phyloP scores from a whole-genome alignment of 2,329 filamentous ascomycete genomes.

The Phaeosphaeria sp. region DNA sequence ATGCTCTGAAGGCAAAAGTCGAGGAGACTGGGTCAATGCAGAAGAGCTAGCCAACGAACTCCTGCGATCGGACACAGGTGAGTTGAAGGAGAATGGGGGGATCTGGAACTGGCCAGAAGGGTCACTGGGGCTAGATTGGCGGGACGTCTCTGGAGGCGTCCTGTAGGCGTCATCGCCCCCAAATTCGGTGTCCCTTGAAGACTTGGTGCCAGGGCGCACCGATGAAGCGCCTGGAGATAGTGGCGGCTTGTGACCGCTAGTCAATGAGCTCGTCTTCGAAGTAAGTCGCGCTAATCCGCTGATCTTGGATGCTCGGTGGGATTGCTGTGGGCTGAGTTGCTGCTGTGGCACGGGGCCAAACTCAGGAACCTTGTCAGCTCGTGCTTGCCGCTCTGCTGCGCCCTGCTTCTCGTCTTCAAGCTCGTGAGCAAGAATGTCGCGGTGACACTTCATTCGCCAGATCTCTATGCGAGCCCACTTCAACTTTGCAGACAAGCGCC shows the following conservation, averaged over 20 bases:
- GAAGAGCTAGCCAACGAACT: slow-evolving; percentile 43
- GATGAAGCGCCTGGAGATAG: slow-evolving; percentile 37
- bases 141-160: slow-evolving; percentile 54
- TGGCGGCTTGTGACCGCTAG: slow-evolving; percentile 38
- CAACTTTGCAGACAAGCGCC: slow-evolving; percentile 82
- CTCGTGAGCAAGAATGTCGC: slow-evolving; percentile 85
- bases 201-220: slow-evolving; percentile 44
- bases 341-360: slow-evolving; percentile 23
- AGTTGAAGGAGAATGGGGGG: slow-evolving; percentile 43
- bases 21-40: slow-evolving; percentile 43
- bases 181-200: slow-evolving; percentile 47
- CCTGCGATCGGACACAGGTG: slow-evolving; percentile 37
- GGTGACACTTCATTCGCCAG: slow-evolving; percentile 89
- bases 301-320: slow-evolving; percentile 36
- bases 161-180: slow-evolving; percentile 51
- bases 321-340: slow-evolving; percentile 35
- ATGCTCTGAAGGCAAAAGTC: slow-evolving; percentile 39
- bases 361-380: slow-evolving; percentile 33
- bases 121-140: slow-evolving; percentile 44
- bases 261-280: slow-evolving; percentile 46
- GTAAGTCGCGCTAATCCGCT: slow-evolving; percentile 43
- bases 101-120: slow-evolving; percentile 37
- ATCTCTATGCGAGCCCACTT: slow-evolving; percentile 96
- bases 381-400: slow-evolving; percentile 32
- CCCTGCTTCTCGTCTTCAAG: slow-evolving; percentile 75